phyloP scores from a whole-genome alignment of 495 filamentous ascomycete species.

The Penicillium diatomitis region DNA sequence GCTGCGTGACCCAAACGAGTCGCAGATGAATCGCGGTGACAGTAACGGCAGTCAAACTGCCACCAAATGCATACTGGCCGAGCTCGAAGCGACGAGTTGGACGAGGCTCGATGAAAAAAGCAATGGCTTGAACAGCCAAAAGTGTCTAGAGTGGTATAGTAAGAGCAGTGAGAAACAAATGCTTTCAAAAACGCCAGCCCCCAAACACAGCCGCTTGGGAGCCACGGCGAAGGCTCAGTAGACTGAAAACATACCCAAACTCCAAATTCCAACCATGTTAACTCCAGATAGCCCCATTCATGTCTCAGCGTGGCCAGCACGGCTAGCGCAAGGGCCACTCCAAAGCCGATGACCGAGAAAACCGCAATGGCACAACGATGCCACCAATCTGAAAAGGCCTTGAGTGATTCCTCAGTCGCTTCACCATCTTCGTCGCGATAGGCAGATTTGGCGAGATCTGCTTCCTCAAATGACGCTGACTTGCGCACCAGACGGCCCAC shows the following conservation, averaged over 20 bases:
- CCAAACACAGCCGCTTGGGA: too few relatives aligned
- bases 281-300: not conserved
- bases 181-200: too few relatives aligned
- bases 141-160: conserved; percentile 9
- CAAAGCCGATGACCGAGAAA: conserved; percentile 11
- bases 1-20: conserved; percentile 8
- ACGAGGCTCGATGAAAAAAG: conserved; percentile 27
- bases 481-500: conserved; percentile 10
- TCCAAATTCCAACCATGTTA: conserved; percentile 25
- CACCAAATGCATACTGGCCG: conserved; percentile 21
- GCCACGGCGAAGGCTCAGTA: too few relatives aligned
- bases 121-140: conserved; percentile 23
- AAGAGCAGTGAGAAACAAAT: too few relatives aligned
- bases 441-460: conserved; percentile 9
- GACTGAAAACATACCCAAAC: conserved; percentile 24
- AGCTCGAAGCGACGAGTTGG: conserved; percentile 22
- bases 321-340: conserved; percentile 13
- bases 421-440: conserved; percentile 27
- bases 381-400: conserved; percentile 23
- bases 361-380: conserved; percentile 13
- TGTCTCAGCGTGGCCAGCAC: conserved; percentile 11
- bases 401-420: conserved; percentile 20
- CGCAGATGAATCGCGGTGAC: conserved; percentile 12
- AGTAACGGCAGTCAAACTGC: conserved; percentile 16
- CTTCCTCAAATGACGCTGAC: conserved; percentile 12